Evolutionary conservation across 805 yeast genomes (phyloP).

Genomic region (Cyberlindnera maritima): DNA sequence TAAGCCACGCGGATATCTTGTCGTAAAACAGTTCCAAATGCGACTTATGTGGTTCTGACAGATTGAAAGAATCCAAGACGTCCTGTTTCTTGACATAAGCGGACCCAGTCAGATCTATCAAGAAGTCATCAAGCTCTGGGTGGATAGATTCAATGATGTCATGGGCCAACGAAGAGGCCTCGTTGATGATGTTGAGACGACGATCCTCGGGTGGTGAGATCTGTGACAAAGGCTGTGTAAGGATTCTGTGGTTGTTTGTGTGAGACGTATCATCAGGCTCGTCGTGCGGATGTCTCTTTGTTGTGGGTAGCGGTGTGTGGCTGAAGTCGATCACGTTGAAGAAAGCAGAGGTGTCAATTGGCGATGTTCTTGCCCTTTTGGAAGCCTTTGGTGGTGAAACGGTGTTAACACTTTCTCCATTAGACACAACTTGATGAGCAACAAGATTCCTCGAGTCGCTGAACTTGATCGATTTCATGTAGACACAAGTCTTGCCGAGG

Average conservation of each 20-base stretch:
- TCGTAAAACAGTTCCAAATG: conserved; percentile 25
- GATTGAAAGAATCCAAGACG: conserved; percentile 21
- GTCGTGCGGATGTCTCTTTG: not conserved
- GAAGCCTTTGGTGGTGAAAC: too few relatives aligned
- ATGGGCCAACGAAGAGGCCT: conserved; percentile 24
- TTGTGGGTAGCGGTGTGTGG: conserved; percentile 7
- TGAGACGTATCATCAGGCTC: not conserved
- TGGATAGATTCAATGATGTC: conserved; percentile 23
- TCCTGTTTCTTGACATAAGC: conserved; percentile 22
- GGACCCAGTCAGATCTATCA: conserved; percentile 17
- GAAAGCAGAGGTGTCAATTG: conserved; percentile 1
- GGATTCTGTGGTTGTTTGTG: not conserved
- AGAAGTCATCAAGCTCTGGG: conserved; percentile 20
- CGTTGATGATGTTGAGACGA: conserved; percentile 18
- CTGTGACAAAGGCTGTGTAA: conserved; percentile 2
- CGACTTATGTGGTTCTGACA: conserved; percentile 23
- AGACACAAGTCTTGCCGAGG: conserved; percentile 36
- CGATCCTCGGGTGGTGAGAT: conserved; percentile 19
- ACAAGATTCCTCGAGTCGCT: conserved; percentile 18
- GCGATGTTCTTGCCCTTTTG: not conserved
- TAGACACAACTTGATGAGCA: not conserved
- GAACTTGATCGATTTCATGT: conserved; percentile 29
- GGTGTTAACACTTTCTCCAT: too few relatives aligned
- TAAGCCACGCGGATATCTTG: conserved; percentile 21
- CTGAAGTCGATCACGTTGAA: conserved; percentile 15